phyloP scores from a whole-genome alignment of 1,284 basidiomycete species.

The Neolentinus lepideus region DNA sequence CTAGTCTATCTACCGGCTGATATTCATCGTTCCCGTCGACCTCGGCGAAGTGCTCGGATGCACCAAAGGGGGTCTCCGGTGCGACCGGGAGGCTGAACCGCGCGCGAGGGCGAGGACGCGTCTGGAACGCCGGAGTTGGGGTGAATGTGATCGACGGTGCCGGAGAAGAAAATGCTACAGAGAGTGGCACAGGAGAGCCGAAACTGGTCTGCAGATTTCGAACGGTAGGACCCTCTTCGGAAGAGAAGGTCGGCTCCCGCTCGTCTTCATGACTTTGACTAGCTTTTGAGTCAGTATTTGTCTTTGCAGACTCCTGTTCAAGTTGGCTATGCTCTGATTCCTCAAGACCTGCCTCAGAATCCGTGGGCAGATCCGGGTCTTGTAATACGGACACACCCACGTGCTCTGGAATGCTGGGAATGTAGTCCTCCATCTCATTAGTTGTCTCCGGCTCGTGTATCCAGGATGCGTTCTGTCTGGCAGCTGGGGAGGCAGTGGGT shows the following conservation, averaged over 20 bases:
- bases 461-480: not conserved
- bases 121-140: constrained; percentile 52
- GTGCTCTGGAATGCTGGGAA: not conserved
- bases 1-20: constrained; percentile 14
- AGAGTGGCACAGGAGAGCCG: constrained; percentile 26
- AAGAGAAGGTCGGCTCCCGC: constrained; percentile 63
- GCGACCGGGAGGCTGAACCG: constrained; percentile 43
- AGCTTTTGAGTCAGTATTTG: not conserved
- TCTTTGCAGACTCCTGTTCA: not conserved
- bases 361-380: not conserved
- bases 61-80: constrained; percentile 13
- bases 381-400: not conserved
- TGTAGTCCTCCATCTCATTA: not conserved
- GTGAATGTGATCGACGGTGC: constrained; percentile 34
- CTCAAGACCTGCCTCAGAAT: not conserved
- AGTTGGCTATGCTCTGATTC: not conserved
- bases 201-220: constrained; percentile 7
- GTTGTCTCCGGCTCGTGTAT: not conserved
- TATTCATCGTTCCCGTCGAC: constrained; percentile 17
- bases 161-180: constrained; percentile 33
- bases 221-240: constrained; percentile 28
- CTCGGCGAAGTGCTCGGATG: constrained; percentile 17
- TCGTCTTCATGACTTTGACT: not conserved
- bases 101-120: constrained; percentile 42
- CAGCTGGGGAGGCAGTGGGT: constrained; percentile 9